Evolutionary conservation across 2,329 filamentous ascomycete genomes (phyloP).

Genomic region (Stagonosporopsis rhizophila): DNA sequence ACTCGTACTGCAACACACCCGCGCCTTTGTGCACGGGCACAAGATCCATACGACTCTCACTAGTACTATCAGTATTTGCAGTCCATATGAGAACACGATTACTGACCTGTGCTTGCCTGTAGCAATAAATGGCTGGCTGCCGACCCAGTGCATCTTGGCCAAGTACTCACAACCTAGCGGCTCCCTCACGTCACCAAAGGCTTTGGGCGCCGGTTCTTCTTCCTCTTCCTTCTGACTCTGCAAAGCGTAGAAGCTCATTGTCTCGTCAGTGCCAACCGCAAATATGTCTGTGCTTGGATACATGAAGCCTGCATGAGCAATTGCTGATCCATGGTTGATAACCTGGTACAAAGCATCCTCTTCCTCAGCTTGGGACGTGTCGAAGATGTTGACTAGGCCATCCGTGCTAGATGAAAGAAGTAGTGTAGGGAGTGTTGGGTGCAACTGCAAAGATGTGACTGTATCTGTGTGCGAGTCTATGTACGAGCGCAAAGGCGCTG

Average conservation of each 20-base stretch:
- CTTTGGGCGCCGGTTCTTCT: conserved; percentile 54
- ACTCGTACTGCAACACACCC: conserved; percentile 39
- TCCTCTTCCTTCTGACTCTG: conserved; percentile 69
- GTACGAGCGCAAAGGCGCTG: conserved; percentile 49
- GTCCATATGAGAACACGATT: background rate
- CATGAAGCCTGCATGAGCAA: conserved; percentile 78
- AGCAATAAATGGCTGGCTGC: conserved; percentile 68
- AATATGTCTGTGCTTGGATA: conserved; percentile 62
- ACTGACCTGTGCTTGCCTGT: conserved; percentile 72
- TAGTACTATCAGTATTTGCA: conserved; percentile 18
- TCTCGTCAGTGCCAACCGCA: conserved; percentile 79
- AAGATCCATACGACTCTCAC: conserved; percentile 38
- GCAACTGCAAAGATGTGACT: conserved; percentile 67
- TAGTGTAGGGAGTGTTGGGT: conserved; percentile 65
- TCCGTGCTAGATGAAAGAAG: conserved; percentile 81
- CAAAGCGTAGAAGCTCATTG: conserved; percentile 74
- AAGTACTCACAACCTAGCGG: conserved; percentile 76
- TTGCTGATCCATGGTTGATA: conserved; percentile 76
- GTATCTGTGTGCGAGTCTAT: conserved; percentile 63
- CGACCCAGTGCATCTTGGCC: conserved; percentile 68
- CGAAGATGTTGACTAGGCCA: conserved; percentile 78
- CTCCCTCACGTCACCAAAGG: conserved; percentile 73
- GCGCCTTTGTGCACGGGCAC: conserved; percentile 38
- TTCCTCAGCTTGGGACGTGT: conserved; percentile 69
- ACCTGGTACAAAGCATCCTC: conserved; percentile 80